These are phyloP conservation scores for Plantago elongata DNA, from an alignment of 257 asterid species.

Conservation along the genomic window DNA sequence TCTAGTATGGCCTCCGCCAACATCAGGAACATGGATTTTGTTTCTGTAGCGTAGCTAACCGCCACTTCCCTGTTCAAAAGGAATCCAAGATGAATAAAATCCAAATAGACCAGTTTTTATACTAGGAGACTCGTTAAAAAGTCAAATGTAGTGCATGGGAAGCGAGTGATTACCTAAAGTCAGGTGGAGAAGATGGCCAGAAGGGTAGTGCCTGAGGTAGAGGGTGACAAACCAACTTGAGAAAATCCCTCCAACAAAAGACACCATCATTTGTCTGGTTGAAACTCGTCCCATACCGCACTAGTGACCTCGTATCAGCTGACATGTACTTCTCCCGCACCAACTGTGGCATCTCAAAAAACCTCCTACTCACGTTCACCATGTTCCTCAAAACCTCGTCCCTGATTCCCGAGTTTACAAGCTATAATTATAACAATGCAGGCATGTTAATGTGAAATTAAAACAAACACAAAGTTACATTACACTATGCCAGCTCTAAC, in stretches of 20 bases:
- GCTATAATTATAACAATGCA: slow-evolving; percentile 30
- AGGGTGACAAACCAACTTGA: slow-evolving; percentile 68
- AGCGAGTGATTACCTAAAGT: slow-evolving; percentile 68
- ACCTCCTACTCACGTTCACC: slow-evolving; percentile 48
- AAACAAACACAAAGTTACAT: too few relatives aligned
- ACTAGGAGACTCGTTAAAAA: too few relatives aligned
- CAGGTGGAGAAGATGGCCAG: slow-evolving; percentile 84
- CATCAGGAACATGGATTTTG: slow-evolving; percentile 46
- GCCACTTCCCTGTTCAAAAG: slow-evolving; percentile 44
- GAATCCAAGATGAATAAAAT: not conserved
- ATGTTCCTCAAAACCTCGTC: slow-evolving; percentile 39
- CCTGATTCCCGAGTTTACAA: slow-evolving; percentile 64
- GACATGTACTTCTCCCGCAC: slow-evolving; percentile 89
- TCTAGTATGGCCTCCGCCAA: slow-evolving; percentile 69
- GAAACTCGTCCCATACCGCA: slow-evolving; percentile 88
- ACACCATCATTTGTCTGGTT: slow-evolving; percentile 82
- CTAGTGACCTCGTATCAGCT: slow-evolving; percentile 46
- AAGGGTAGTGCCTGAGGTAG: slow-evolving; percentile 46
- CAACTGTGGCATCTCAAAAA: slow-evolving; percentile 58
- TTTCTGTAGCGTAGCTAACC: slow-evolving; percentile 47
- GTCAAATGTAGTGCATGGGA: too few relatives aligned
- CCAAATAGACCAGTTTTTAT: not conserved
- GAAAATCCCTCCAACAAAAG: slow-evolving; percentile 88
- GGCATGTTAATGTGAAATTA: not conserved
- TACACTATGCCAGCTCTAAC: too few relatives aligned